phyloP scores from a whole-genome alignment of 225 moss, liverwort and hornwort species.

The Neckera pumila region DNA sequence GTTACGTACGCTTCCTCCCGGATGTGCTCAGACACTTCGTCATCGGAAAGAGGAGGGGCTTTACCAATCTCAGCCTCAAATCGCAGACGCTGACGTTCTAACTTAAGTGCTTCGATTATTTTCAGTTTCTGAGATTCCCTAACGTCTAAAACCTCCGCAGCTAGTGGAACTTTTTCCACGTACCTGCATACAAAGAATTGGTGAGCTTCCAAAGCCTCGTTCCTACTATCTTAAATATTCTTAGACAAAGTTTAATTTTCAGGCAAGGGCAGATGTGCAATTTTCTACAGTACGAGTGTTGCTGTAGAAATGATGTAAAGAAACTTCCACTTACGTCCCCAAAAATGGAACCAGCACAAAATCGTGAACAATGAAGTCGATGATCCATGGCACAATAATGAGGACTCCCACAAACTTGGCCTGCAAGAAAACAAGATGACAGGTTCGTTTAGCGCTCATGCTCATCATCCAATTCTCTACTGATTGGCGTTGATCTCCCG shows the following conservation, averaged over 20 bases:
- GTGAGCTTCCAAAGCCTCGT: neutral
- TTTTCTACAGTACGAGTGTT: neutral
- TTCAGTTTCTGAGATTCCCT: constrained; percentile 74
- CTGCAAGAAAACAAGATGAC: constrained; percentile 40
- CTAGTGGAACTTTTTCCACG: constrained; percentile 78
- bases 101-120: constrained; percentile 58
- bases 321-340: constrained; percentile 37
- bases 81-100: constrained; percentile 77
- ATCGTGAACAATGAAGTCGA: constrained; percentile 79
- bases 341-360: constrained; percentile 75
- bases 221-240: neutral
- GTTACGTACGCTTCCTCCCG: constrained; percentile 74
- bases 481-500: neutral
- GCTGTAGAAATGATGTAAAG: neutral
- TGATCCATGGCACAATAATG: constrained; percentile 61
- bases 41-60: constrained; percentile 82
- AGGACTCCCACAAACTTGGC: constrained; percentile 78
- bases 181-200: constrained; percentile 29
- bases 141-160: constrained; percentile 60
- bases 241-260: neutral
- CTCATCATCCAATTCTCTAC: neutral
- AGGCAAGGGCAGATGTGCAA: neutral
- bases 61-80: constrained; percentile 92
- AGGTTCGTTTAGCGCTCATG: neutral
- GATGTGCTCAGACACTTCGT: constrained; percentile 69